Conservation (phyloP, 306 rosid species). For the Luffa acutangula region DNA sequence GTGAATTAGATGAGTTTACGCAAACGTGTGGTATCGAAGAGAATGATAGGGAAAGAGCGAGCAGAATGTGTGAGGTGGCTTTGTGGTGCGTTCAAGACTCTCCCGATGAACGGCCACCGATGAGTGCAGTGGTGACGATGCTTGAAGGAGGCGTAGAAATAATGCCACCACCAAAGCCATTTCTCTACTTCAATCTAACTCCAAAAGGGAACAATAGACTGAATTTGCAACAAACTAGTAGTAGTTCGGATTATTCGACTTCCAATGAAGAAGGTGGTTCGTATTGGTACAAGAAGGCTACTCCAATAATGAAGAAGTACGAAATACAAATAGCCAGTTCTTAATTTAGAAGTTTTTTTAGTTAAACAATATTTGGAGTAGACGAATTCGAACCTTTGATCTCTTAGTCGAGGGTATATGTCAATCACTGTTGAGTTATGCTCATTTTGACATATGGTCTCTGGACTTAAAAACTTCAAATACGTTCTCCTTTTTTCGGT, state of each 20-base stretch:
- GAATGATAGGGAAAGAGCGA: constrained; percentile 15
- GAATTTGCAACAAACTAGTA: not conserved
- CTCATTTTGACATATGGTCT: no score
- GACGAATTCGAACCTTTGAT: no score
- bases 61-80: constrained; percentile 32
- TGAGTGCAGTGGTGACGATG: constrained; percentile 42
- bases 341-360: not conserved
- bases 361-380: no score
- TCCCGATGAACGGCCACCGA: constrained; percentile 33
- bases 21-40: constrained; percentile 24
- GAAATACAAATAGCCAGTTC: constrained; percentile 15
- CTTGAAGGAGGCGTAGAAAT: constrained; percentile 41
- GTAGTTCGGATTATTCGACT: not conserved
- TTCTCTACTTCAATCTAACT: constrained; percentile 15
- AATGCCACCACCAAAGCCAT: constrained; percentile 29
- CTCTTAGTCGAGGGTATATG: no score
- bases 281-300: not conserved
- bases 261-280: not conserved
- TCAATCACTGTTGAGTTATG: no score
- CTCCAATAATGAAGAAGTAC: constrained; percentile 17
- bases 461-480: not conserved
- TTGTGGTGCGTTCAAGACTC: constrained; percentile 34
- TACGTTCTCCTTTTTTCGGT: not conserved
- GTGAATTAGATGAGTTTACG: constrained; percentile 6
- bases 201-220: not conserved